Percentiles rank a stretch among this genome's conserved stretches.
These are phyloP conservation scores for Luvunga scandens DNA, from an alignment of 345 rosid genomes.

Conservation along the genomic window DNA sequence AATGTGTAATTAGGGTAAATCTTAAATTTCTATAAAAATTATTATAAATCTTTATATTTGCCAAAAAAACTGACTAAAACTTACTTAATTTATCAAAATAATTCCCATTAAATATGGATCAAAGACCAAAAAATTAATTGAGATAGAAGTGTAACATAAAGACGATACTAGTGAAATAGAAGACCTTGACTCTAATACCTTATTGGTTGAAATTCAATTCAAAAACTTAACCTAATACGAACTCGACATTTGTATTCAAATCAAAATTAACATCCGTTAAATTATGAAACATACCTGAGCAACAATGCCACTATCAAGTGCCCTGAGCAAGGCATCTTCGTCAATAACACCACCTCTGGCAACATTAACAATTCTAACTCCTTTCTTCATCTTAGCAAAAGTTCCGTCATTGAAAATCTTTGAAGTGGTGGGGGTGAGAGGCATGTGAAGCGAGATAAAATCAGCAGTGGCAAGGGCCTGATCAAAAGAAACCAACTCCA, in stretches of 20 bases:
- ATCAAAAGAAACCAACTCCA: conserved; percentile 76
- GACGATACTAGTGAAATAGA: no score
- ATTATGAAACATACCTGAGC: conserved; percentile 49
- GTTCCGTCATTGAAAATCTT: conserved; percentile 65
- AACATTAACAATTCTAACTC: conserved; percentile 75
- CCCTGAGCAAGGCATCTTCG: conserved; percentile 72
- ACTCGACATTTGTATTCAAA: neutral
- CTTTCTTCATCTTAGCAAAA: conserved; percentile 70
- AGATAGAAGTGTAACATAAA: no score
- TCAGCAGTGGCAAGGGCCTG: conserved; percentile 71
- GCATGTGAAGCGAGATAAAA: conserved; percentile 84
- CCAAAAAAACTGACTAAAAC: no score
- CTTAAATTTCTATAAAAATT: no score
- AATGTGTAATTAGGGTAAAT: neutral
- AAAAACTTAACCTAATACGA: neutral
- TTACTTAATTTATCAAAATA: no score
- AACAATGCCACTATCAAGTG: conserved; percentile 63
- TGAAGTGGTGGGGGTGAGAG: conserved; percentile 56
- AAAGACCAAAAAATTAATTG: no score
- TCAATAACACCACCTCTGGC: conserved; percentile 93
- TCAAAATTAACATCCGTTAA: no score
- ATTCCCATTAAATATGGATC: no score
- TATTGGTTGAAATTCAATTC: no score
- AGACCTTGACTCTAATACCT: no score
- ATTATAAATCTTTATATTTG: no score